phyloP scores from a whole-genome alignment of 2,329 filamentous ascomycete genomes.

The Triangularia verruculosa region DNA sequence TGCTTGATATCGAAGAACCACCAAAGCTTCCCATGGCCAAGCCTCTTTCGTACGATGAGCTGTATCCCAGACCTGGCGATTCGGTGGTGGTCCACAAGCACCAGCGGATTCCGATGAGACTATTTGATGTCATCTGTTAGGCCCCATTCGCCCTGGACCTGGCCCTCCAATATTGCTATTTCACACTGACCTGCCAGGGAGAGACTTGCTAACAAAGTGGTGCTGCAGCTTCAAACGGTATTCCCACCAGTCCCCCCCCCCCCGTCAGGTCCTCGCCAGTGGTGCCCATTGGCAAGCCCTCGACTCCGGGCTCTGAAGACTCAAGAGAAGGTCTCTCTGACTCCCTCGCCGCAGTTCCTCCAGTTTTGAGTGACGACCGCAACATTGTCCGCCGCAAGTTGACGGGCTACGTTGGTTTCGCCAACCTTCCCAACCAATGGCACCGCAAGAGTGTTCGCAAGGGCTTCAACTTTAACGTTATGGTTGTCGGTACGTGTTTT shows the following conservation, averaged over 20 bases:
- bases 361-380: slow-evolving; percentile 66
- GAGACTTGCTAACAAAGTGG: slow-evolving; percentile 36
- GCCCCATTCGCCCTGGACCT: slow-evolving; percentile 32
- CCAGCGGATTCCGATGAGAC: slow-evolving; percentile 7
- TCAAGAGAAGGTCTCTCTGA: slow-evolving; percentile 39
- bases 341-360: slow-evolving; percentile 36
- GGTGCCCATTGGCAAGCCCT: slow-evolving; percentile 39
- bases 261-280: slow-evolving; percentile 42
- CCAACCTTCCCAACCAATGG: slow-evolving; percentile 99
- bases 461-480: slow-evolving; percentile 99
- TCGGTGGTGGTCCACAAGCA: slow-evolving; percentile 5
- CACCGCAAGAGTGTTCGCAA: slow-evolving; percentile 99
- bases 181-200: slow-evolving; percentile 15
- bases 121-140: slow-evolving; percentile 35
- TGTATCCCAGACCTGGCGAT: slow-evolving; percentile 35
- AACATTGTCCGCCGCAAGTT: slow-evolving; percentile 98
- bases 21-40: slow-evolving; percentile 44
- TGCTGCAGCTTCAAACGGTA: slow-evolving; percentile 42
- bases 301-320: slow-evolving; percentile 31
- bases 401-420: slow-evolving; percentile 97
- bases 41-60: slow-evolving; percentile 47
- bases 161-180: slow-evolving; percentile 22
- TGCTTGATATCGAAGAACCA: slow-evolving; percentile 51
- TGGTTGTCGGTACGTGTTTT: slow-evolving; percentile 86
- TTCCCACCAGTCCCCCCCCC: slow-evolving; percentile 34